A percentile compares a stretch with the other conserved stretches of the same genome.
phyloP scores from a whole-genome alignment of 805 yeast species.

The Saturnispora besseyi region DNA sequence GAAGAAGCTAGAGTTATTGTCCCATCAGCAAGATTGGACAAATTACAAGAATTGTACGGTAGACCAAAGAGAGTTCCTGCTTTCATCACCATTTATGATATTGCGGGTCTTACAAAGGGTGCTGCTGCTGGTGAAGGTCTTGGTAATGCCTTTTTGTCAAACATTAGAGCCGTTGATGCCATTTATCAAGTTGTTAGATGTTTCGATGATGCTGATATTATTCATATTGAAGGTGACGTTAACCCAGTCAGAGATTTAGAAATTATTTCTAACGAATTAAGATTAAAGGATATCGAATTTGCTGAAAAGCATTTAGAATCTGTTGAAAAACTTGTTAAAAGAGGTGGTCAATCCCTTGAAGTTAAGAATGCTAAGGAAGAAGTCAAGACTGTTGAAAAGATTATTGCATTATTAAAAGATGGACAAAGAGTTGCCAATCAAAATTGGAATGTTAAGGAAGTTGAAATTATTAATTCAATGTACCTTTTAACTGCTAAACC shows the following conservation, averaged over 20 bases:
- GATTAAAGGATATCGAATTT: constrained; percentile 95
- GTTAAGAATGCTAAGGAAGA: constrained; percentile 57
- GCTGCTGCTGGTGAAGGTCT: constrained; percentile 96
- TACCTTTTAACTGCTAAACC: constrained; percentile 83
- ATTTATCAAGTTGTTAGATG: constrained; percentile 96
- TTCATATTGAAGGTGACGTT: constrained; percentile 95
- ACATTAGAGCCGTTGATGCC: constrained; percentile 96
- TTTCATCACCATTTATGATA: constrained; percentile 85
- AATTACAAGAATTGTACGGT: constrained; percentile 60
- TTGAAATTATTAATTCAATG: constrained; percentile 57
- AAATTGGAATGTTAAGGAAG: constrained; percentile 56
- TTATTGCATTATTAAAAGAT: constrained; percentile 54
- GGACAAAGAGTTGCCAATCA: constrained; percentile 54
- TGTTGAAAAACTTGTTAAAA: constrained; percentile 46
- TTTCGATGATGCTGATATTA: constrained; percentile 95
- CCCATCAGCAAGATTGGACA: constrained; percentile 83
- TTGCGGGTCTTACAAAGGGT: constrained; percentile 97
- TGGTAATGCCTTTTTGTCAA: constrained; percentile 94
- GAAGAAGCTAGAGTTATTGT: constrained; percentile 96
- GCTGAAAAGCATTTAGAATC: constrained; percentile 51
- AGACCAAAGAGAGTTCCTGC: constrained; percentile 90
- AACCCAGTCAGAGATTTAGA: constrained; percentile 92
- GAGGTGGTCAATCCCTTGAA: constrained; percentile 59
- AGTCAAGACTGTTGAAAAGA: constrained; percentile 45
- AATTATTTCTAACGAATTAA: constrained; percentile 82